These are phyloP conservation scores for Diaporthe nobilis DNA, from an alignment of 2,329 filamentous ascomycete species.

Conservation along the genomic window DNA sequence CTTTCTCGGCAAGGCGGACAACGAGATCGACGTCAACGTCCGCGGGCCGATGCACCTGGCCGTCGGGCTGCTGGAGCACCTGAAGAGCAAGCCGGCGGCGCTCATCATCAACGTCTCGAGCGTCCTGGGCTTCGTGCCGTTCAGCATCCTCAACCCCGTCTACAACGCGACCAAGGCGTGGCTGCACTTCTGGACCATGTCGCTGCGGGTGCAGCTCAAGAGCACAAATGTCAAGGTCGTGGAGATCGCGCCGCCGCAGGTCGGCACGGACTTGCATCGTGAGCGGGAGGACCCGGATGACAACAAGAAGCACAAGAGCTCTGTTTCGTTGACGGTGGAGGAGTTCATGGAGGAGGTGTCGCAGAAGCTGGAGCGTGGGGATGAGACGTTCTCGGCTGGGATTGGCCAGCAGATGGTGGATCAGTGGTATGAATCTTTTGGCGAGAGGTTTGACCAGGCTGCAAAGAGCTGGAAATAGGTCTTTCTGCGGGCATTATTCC, in stretches of 20 bases:
- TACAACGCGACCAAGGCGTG: conserved; percentile 73
- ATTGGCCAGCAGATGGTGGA: conserved; percentile 39
- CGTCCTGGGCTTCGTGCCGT: conserved; percentile 66
- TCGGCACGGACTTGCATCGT: conserved; percentile 68
- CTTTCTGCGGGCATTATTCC: background rate
- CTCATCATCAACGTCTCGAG: conserved; percentile 69
- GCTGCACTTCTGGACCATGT: conserved; percentile 70
- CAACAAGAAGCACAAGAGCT: conserved; percentile 71
- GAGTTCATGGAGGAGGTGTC: conserved; percentile 68
- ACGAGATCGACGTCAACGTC: conserved; percentile 72
- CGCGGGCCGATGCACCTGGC: conserved; percentile 70
- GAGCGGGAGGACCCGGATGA: conserved; percentile 69
- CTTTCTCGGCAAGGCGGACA: conserved; percentile 65
- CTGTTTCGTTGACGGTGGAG: conserved; percentile 60
- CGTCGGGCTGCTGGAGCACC: conserved; percentile 63
- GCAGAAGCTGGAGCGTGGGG: conserved; percentile 60
- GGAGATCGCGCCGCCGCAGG: conserved; percentile 69
- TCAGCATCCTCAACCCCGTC: conserved; percentile 67
- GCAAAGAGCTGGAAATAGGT: conserved; percentile 37
- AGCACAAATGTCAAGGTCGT: conserved; percentile 62
- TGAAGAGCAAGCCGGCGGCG: conserved; percentile 57
- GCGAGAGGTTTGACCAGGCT: conserved; percentile 40
- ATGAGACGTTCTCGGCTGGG: conserved; percentile 65
- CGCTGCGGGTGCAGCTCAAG: conserved; percentile 64
- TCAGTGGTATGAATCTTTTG: conserved; percentile 39